Evolutionary conservation across 2,329 filamentous ascomycete genomes (phyloP), one percentile per base, ranked within the genome.

Genomic region (Akanthomyces uredinophilus): DNA sequence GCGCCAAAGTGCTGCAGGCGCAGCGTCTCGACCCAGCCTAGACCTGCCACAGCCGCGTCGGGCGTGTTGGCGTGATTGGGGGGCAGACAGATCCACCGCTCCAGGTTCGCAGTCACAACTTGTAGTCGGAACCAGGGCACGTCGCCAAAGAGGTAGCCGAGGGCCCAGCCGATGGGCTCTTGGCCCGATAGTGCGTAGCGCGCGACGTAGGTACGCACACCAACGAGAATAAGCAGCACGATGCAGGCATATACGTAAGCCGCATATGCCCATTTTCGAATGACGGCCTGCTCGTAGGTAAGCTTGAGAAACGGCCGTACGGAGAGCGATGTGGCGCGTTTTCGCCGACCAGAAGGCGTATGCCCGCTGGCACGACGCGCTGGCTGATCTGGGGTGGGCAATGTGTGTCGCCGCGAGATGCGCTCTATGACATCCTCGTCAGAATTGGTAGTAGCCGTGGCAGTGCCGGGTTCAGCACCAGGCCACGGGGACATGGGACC

Each of bases 161-260:
- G 74, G 0, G 92, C 93, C 95, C 95, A 99, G 2, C 94, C 91
- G 50, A 99, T 85, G 0, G 95, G 92, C 68, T 99, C 95, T 57
- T 86, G 78, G 18, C 85, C 86, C 39, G 82, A 70, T 1, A 99
- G 79, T 16, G 92, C 92, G 65, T 83, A 80, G 49, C 77, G 75
- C 44, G 82, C 77, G 55, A 98, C 85, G 67, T 91, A 89, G 2
- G 80, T 79, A 60, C 92, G 85, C 32, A 98, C 82, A 0, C 87
- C 89, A 3, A 86, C 75, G 4, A 96, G 75, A 58, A 96, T 84
- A 37, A 91, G 83, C 1, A 78, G 69, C 10, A 87, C 58, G 8
- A 96, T 84, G 53, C 85, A 83, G 0, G 80, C 63, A 72, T 97
- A 97, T 20, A 92, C 86, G 70, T 91, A 95, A 0, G 78, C 73